These are phyloP conservation scores for Stachybotrys chlorohalonatus DNA, from an alignment of 2,329 filamentous ascomycete species.

Conservation along the genomic window DNA sequence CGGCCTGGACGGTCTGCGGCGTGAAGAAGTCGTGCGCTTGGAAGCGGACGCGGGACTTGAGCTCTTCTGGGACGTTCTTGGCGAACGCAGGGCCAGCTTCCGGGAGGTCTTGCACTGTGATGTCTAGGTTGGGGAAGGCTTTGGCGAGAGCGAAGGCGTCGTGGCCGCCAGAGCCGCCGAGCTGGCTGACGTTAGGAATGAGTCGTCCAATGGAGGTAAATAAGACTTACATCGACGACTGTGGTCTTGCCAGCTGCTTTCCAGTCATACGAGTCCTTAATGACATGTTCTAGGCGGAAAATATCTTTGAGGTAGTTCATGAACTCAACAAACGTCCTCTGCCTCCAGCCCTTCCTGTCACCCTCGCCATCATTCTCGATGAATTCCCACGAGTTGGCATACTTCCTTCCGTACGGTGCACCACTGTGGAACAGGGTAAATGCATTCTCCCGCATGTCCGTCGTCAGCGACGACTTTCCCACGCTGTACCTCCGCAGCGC, in stretches of 20 bases:
- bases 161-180: constrained; percentile 34
- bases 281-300: constrained; percentile 24
- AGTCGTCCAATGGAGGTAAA: background rate
- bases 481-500: constrained; percentile 21
- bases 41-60: constrained; percentile 24
- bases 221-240: constrained; percentile 30
- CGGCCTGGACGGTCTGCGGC: constrained; percentile 28
- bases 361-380: constrained; percentile 31
- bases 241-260: constrained; percentile 21
- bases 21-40: constrained; percentile 28
- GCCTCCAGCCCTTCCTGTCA: constrained; percentile 25
- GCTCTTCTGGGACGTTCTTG: constrained; percentile 21
- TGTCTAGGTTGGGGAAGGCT: constrained; percentile 28
- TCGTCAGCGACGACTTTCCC: constrained; percentile 19
- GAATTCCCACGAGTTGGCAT: constrained; percentile 27
- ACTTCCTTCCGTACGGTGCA: constrained; percentile 15
- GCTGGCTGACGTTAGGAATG: constrained; percentile 10
- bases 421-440: constrained; percentile 26
- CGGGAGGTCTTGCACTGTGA: constrained; percentile 36
- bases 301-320: constrained; percentile 31
- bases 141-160: constrained; percentile 30
- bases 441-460: constrained; percentile 24
- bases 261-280: constrained; percentile 26
- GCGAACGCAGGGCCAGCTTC: constrained; percentile 24
- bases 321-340: constrained; percentile 28